phyloP scores from a whole-genome alignment of 768 basidiomycete genomes.

The Serendipita vermifera region DNA sequence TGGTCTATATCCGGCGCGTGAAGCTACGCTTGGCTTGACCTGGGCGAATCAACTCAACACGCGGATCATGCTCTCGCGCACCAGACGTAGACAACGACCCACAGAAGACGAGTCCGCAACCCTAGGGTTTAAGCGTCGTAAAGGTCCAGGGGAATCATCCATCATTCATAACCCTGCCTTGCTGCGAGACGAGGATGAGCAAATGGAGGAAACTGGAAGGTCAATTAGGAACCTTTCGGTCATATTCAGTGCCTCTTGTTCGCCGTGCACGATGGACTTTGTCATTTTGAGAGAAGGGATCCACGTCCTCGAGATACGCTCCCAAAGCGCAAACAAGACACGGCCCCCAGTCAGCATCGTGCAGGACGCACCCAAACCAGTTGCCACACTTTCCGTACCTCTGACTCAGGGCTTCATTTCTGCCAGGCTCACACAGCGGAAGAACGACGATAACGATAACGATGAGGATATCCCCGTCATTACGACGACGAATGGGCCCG shows the following conservation, averaged over 20 bases:
- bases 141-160: too few species aligned
- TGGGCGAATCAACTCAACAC: constrained; percentile 92
- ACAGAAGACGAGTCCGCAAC: background rate
- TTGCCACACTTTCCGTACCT: background rate
- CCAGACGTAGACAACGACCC: constrained; percentile 42
- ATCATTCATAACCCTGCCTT: too few species aligned
- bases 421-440: background rate
- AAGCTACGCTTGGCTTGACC: constrained; percentile 73
- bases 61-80: constrained; percentile 70
- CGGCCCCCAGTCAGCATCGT: background rate
- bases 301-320: background rate
- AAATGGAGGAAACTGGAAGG: background rate
- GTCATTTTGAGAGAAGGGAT: background rate
- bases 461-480: background rate
- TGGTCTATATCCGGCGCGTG: constrained; percentile 47
- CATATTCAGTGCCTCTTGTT: background rate
- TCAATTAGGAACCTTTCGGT: background rate
- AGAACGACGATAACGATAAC: background rate
- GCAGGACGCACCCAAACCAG: background rate
- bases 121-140: background rate
- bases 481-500: background rate
- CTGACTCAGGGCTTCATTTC: constrained; percentile 1
- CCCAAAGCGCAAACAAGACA: background rate
- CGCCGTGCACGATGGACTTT: background rate
- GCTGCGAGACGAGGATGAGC: constrained; percentile 1